A percentile compares a stretch with the other conserved stretches of the same genome.
Conservation (phyloP, 2,329 filamentous ascomycete species). For the Xylariaceae sp. region DNA sequence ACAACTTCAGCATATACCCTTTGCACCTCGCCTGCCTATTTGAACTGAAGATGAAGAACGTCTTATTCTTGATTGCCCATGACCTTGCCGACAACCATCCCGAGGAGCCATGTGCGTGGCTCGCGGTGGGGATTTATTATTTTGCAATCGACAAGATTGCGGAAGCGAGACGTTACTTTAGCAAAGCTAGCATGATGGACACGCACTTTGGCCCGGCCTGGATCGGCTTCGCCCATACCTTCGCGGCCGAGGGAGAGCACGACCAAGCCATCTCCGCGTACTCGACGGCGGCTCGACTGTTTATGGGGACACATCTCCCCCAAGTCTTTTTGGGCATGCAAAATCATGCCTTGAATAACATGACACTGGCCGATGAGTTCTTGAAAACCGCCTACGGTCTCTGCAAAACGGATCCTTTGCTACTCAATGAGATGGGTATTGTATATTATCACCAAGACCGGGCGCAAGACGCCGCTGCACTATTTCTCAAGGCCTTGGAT, state of each 20-base stretch:
- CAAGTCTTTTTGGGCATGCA: conserved; percentile 98
- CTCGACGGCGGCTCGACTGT: conserved; percentile 86
- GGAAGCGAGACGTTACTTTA: conserved; percentile 92
- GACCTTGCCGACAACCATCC: conserved; percentile 89
- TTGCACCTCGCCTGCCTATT: conserved; percentile 87
- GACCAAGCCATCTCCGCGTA: conserved; percentile 98
- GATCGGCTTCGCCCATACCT: conserved; percentile 98
- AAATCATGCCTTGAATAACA: conserved; percentile 91
- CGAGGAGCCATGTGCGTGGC: conserved; percentile 84
- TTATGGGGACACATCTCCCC: conserved; percentile 93
- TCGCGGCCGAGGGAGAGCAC: conserved; percentile 94
- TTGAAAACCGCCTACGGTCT: conserved; percentile 80
- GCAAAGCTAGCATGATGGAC: conserved; percentile 95
- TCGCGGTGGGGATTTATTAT: conserved; percentile 94
- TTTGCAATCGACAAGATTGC: conserved; percentile 82
- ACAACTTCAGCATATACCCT: conserved; percentile 84
- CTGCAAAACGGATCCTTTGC: conserved; percentile 77
- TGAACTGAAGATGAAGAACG: conserved; percentile 79
- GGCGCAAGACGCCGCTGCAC: conserved; percentile 65
- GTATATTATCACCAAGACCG: conserved; percentile 91
- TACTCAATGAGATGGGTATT: conserved; percentile 92
- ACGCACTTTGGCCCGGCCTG: conserved; percentile 95
- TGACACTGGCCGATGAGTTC: conserved; percentile 90
- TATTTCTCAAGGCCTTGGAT: conserved; percentile 71
- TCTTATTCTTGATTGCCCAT: conserved; percentile 86